Conservation (phyloP, 2,329 filamentous ascomycete species). For the Chaetoscypha palmicola region DNA sequence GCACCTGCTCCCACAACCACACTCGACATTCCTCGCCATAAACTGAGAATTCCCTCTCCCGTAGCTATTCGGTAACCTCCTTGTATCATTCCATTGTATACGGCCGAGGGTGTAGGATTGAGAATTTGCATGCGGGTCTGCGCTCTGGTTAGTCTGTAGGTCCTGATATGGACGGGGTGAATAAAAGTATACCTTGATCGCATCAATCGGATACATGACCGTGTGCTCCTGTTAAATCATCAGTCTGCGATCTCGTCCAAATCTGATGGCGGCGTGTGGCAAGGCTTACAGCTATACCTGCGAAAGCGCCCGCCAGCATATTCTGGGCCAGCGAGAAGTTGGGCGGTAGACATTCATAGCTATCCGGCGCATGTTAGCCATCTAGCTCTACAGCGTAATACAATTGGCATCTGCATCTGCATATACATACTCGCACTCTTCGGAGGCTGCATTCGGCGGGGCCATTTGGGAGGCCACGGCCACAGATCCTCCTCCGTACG, state of each 20-base stretch:
- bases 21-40: constrained; percentile 96
- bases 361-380: constrained; percentile 30
- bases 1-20: constrained; percentile 90
- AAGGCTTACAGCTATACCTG: constrained; percentile 45
- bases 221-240: constrained; percentile 70
- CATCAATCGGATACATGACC: constrained; percentile 97
- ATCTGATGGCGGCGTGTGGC: constrained; percentile 9
- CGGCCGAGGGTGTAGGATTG: constrained; percentile 70
- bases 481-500: constrained; percentile 56
- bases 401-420: too few relatives aligned
- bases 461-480: constrained; percentile 63
- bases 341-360: constrained; percentile 87
- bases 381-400: constrained; percentile 5
- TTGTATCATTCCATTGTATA: constrained; percentile 86
- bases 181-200: constrained; percentile 69
- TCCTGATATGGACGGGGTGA: neutral
- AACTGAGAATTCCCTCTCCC: constrained; percentile 79
- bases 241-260: constrained; percentile 19
- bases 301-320: constrained; percentile 94
- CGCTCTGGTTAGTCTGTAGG: constrained; percentile 12
- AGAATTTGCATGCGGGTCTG: constrained; percentile 98
- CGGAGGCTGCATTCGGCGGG: constrained; percentile 57
- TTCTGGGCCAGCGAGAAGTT: constrained; percentile 93
- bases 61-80: constrained; percentile 88
- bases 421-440: constrained; percentile 59